Percentiles rank a stretch among this genome's conserved stretches.
Conservation (phyloP, 2,329 filamentous ascomycete species). For the Canariomyces notabilis region DNA sequence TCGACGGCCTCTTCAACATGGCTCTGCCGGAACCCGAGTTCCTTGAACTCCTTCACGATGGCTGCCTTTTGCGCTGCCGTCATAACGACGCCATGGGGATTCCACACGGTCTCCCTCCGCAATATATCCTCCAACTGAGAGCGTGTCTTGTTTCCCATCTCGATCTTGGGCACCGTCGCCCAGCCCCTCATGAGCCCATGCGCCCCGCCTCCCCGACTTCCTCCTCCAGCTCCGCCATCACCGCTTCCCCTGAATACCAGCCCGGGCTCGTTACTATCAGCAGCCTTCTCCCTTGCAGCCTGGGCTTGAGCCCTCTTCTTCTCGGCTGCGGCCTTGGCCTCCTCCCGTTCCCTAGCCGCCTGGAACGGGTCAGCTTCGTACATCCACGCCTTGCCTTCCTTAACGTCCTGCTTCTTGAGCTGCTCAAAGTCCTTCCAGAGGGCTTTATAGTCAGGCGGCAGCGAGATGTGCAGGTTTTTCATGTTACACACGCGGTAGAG, state of each 20-base stretch:
- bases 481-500: slow-evolving; percentile 90
- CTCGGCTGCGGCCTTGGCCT: slow-evolving; percentile 67
- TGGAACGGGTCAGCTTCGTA: slow-evolving; percentile 95
- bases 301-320: slow-evolving; percentile 74
- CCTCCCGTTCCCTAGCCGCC: slow-evolving; percentile 71
- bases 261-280: slow-evolving; percentile 48
- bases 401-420: slow-evolving; percentile 75
- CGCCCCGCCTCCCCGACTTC: slow-evolving; percentile 30
- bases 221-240: slow-evolving; percentile 36
- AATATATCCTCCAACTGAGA: slow-evolving; percentile 75
- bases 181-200: slow-evolving; percentile 64
- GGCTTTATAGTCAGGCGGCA: slow-evolving; percentile 83
- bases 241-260: slow-evolving; percentile 41
- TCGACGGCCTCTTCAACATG: slow-evolving; percentile 84
- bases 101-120: slow-evolving; percentile 77
- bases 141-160: slow-evolving; percentile 81
- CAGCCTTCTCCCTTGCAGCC: slow-evolving; percentile 62
- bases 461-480: slow-evolving; percentile 91
- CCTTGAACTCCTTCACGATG: slow-evolving; percentile 67
- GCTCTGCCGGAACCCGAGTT: slow-evolving; percentile 80
- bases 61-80: slow-evolving; percentile 48
- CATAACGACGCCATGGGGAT: slow-evolving; percentile 69
- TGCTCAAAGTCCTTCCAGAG: slow-evolving; percentile 88
- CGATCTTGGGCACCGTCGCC: slow-evolving; percentile 81
- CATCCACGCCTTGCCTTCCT: slow-evolving; percentile 77